phyloP scores from a whole-genome alignment of 768 basidiomycete species.

The Grammothele lineata region DNA sequence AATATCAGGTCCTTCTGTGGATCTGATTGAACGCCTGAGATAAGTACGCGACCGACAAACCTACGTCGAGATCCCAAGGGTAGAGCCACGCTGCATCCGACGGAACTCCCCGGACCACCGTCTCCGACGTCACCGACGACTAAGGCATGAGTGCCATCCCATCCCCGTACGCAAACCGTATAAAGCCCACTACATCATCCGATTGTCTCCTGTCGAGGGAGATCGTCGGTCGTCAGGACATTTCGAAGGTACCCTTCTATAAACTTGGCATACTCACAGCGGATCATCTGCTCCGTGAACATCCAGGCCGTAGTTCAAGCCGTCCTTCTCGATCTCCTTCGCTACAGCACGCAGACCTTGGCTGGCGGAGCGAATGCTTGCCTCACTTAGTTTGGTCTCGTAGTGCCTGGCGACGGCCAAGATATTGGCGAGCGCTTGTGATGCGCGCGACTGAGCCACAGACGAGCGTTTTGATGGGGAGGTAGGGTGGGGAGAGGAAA shows the following conservation, averaged over 20 bases:
- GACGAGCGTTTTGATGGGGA: constrained; percentile 28
- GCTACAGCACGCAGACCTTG: constrained; percentile 56
- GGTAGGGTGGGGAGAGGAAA: constrained; percentile 28
- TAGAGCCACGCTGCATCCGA: too few relatives aligned
- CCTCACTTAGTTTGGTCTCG: constrained; percentile 43
- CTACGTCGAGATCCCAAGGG: background rate
- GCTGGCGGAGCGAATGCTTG: constrained; percentile 44
- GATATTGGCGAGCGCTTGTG: constrained; percentile 33
- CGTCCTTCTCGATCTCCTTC: constrained; percentile 57
- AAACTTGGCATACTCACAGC: constrained; percentile 36
- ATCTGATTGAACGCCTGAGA: background rate
- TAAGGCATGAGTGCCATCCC: constrained; percentile 49
- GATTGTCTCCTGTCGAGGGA: constrained; percentile 11
- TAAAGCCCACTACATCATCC: constrained; percentile 36
- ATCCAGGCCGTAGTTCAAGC: constrained; percentile 40
- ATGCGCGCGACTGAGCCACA: background rate
- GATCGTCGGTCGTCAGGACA: constrained; percentile 7
- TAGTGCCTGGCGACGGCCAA: constrained; percentile 47
- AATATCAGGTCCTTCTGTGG: too few relatives aligned
- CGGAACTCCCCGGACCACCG: too few relatives aligned
- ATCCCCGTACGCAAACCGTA: constrained; percentile 51
- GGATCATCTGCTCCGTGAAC: constrained; percentile 33
- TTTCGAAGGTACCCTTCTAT: too few relatives aligned
- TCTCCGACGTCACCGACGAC: too few relatives aligned
- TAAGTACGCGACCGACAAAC: background rate